Percentiles rank a stretch among this genome's conserved stretches.
These are phyloP conservation scores for Prunus persica DNA, from an alignment of 306 rosid species.

Conservation along the genomic window Prunus_persica_NCBIv2 NC_034012.1:2852501-2853000, in stretches of 20 bases:
- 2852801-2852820: conserved; percentile 14
- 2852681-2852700: not conserved
- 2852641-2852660: not conserved
- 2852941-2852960: conserved; percentile 72
- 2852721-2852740: not conserved
- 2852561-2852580: not conserved
- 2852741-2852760: conserved; percentile 3
- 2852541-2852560: not conserved
- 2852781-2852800: conserved; percentile 17
- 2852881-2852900: conserved; percentile 62
- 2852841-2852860: conserved; percentile 22
- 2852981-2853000: not conserved
- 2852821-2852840: conserved; percentile 21
- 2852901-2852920: conserved; percentile 66
- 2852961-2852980: conserved; percentile 22
- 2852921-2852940: conserved; percentile 72
- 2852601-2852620: not conserved
- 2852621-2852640: not conserved
- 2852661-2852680: not conserved
- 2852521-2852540: not conserved
- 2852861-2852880: conserved; percentile 46
- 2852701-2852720: not conserved
- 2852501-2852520: not conserved
- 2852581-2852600: not conserved
- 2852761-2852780: conserved; percentile 25